Percentiles rank a stretch among this genome's conserved stretches.
Evolutionary conservation across 2,329 filamentous ascomycete genomes (phyloP).

Genomic region (Neopestalotiopsis sp.): DNA sequence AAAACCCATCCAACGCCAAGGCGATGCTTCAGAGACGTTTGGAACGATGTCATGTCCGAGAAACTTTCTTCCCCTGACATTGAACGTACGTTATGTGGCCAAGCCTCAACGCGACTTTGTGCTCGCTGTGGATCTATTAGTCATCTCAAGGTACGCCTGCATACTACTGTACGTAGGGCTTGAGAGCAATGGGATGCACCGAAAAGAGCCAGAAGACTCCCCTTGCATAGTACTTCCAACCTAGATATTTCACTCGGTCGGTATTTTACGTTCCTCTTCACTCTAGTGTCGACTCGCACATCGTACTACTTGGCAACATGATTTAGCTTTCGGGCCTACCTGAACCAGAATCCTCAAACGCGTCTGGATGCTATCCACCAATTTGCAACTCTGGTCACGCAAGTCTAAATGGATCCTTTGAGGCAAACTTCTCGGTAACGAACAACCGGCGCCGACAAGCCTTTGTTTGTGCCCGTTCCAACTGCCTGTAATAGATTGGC

Average conservation of each 20-base stretch:
- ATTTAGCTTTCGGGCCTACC: constrained; percentile 21
- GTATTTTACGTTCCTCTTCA: constrained; percentile 24
- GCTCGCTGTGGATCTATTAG: not conserved
- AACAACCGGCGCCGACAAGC: constrained; percentile 31
- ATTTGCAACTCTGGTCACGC: not conserved
- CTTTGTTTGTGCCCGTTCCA: constrained; percentile 23
- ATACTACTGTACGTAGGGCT: too few species aligned
- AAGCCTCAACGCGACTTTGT: not conserved
- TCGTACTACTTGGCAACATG: not conserved
- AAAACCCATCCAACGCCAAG: too few species aligned
- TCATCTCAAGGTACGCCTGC: not conserved
- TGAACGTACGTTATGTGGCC: not conserved
- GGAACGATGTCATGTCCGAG: constrained; percentile 28
- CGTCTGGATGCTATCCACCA: constrained; percentile 15
- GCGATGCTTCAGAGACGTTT: not conserved
- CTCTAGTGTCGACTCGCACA: not conserved
- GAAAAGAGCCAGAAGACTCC: not conserved
- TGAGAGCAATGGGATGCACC: not conserved
- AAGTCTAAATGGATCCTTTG: constrained; percentile 15
- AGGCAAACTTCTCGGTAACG: constrained; percentile 30
- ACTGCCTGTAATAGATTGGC: constrained; percentile 24
- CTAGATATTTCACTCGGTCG: not conserved
- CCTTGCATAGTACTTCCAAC: too few species aligned
- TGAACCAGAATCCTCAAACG: constrained; percentile 14
- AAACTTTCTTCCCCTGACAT: constrained; percentile 15